A percentile compares a stretch with the other conserved stretches of the same genome.
phyloP scores from a whole-genome alignment of 371 early-diverging fungal species.

The Neoconidiobolus thromboides region DNA sequence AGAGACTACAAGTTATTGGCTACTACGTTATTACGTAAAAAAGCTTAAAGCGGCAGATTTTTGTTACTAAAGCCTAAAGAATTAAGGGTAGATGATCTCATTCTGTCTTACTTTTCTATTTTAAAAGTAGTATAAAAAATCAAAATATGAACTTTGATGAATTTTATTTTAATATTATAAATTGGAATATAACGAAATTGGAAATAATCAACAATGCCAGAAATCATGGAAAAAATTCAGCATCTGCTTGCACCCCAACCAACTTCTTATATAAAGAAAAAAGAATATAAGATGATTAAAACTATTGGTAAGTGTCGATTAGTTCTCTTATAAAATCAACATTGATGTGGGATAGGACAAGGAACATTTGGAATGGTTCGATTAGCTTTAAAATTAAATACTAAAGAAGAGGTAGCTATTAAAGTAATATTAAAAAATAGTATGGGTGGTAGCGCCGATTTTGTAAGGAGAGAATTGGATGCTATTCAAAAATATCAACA shows the following conservation, averaged over 20 bases:
- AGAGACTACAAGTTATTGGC: too few species aligned
- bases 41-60: too few species aligned
- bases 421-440: constrained; percentile 58
- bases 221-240: neutral
- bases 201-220: neutral
- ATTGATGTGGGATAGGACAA: neutral
- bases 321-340: neutral
- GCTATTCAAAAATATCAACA: constrained; percentile 47
- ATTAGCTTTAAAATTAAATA: neutral
- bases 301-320: neutral
- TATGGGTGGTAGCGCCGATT: constrained; percentile 37
- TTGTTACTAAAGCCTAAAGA: too few species aligned
- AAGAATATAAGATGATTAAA: neutral
- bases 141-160: too few species aligned
- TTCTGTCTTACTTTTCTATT: too few species aligned
- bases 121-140: too few species aligned
- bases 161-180: too few species aligned
- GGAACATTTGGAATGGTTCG: constrained; percentile 1
- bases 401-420: constrained; percentile 37
- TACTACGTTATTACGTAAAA: too few species aligned
- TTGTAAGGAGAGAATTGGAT: constrained; percentile 56
- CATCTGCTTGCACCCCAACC: constrained; percentile 2
- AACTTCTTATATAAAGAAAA: neutral
- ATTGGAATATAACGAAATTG: too few species aligned
- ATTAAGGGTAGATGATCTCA: too few species aligned